phyloP scores from a whole-genome alignment of 768 basidiomycete species.

The Suillus alpinus region DNA sequence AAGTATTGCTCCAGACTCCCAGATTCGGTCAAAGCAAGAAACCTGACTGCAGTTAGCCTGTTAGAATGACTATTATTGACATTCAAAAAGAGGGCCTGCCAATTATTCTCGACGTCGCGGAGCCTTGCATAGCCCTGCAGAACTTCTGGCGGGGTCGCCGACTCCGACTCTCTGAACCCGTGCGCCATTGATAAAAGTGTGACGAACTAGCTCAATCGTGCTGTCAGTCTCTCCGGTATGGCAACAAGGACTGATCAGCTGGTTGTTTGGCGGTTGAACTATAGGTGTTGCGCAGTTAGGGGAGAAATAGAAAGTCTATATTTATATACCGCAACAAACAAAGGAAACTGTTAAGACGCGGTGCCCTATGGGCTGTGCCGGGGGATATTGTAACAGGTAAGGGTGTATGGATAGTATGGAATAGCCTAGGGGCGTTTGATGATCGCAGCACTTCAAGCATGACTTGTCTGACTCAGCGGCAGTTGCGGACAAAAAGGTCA shows the following conservation, averaged over 20 bases:
- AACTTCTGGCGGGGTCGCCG: conserved; percentile 49
- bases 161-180: conserved; percentile 41
- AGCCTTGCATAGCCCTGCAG: conserved; percentile 42
- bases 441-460: too few species aligned
- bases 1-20: conserved; percentile 38
- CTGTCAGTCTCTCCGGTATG: background rate
- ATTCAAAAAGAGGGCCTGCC: conserved; percentile 28
- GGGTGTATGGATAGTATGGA: too few species aligned
- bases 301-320: too few species aligned
- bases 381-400: too few species aligned
- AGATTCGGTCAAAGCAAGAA: conserved; percentile 55
- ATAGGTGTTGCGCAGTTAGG: too few species aligned
- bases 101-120: conserved; percentile 34
- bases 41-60: conserved; percentile 36
- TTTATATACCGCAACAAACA: too few species aligned
- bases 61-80: background rate
- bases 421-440: too few species aligned
- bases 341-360: too few species aligned
- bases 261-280: too few species aligned
- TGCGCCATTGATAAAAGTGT: conserved; percentile 47
- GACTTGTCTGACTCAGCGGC: too few species aligned
- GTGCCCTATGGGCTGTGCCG: too few species aligned
- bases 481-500: background rate
- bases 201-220: conserved; percentile 38
- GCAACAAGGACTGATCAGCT: too few species aligned